These are phyloP conservation scores for Boechera retrofracta DNA, from an alignment of 345 rosid species.

Conservation along the genomic window DNA sequence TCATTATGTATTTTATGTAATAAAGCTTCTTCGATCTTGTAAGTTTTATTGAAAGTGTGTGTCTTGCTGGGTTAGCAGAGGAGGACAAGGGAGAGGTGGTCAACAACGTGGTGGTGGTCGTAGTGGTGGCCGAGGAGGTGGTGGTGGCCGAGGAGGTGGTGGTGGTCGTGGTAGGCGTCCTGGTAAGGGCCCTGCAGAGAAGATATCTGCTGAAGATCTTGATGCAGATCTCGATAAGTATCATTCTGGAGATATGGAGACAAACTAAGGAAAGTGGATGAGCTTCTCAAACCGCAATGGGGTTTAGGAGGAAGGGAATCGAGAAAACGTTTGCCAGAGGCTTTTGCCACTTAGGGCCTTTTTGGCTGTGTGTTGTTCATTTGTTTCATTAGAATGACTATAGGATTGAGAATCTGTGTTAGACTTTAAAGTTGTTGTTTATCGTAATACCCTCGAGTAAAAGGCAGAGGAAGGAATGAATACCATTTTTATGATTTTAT, in stretches of 20 bases:
- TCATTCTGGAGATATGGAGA: slow-evolving; percentile 82
- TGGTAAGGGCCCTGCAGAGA: slow-evolving; percentile 73
- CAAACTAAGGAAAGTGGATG: slow-evolving; percentile 40
- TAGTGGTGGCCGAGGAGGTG: slow-evolving; percentile 48
- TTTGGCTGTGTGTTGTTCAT: slow-evolving; percentile 47
- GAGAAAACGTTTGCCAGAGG: slow-evolving; percentile 30
- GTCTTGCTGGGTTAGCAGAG: slow-evolving; percentile 32
- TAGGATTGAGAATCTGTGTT: slow-evolving; percentile 32
- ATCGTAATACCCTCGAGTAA: slow-evolving; percentile 11
- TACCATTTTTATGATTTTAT: not conserved
- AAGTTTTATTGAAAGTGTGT: slow-evolving; percentile 19
- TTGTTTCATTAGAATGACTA: slow-evolving; percentile 39
- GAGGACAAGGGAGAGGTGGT: slow-evolving; percentile 46
- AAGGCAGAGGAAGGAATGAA: slow-evolving; percentile 13
- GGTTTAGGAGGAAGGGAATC: slow-evolving; percentile 39
- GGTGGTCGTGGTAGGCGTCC: slow-evolving; percentile 69
- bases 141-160: slow-evolving; percentile 45
- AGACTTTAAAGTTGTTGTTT: slow-evolving; percentile 29
- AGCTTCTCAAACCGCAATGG: slow-evolving; percentile 24
- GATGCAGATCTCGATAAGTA: slow-evolving; percentile 96
- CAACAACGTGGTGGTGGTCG: slow-evolving; percentile 57
- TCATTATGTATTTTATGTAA: not conserved
- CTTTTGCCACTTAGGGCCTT: slow-evolving; percentile 37
- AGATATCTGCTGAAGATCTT: slow-evolving; percentile 90
- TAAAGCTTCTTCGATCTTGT: slow-evolving; percentile 8